Conservation (phyloP, 805 yeast genomes). For the Myxozyma udenii region DNA sequence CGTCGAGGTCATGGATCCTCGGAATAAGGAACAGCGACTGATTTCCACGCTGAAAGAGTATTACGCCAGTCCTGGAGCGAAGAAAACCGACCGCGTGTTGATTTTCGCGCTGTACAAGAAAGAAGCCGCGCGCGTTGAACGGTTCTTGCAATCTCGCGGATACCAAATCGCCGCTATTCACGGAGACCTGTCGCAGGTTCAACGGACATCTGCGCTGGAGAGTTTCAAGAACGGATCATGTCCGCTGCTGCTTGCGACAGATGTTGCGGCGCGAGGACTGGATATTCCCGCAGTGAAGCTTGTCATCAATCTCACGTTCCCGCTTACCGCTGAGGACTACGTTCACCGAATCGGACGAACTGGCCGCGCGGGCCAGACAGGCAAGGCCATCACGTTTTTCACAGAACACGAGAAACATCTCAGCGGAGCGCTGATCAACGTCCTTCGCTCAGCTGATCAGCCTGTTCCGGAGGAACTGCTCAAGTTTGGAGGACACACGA, state of each 20-base stretch:
- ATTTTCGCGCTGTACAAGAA: constrained; percentile 94
- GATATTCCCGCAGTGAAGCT: constrained; percentile 97
- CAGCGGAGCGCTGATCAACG: constrained; percentile 90
- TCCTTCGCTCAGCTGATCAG: constrained; percentile 89
- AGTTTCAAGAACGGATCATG: constrained; percentile 78
- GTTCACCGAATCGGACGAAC: constrained; percentile 98
- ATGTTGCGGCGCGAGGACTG: constrained; percentile 93
- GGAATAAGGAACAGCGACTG: constrained; percentile 73
- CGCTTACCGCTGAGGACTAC: constrained; percentile 92
- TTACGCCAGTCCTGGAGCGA: constrained; percentile 61
- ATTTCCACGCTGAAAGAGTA: constrained; percentile 62
- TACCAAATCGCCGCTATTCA: constrained; percentile 88
- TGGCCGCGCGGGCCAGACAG: constrained; percentile 95
- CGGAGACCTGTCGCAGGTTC: constrained; percentile 90
- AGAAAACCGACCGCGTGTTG: constrained; percentile 73
- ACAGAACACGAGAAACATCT: constrained; percentile 96
- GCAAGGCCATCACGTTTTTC: constrained; percentile 91
- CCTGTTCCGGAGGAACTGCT: constrained; percentile 91
- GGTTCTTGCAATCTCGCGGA: constrained; percentile 66
- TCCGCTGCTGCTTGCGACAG: constrained; percentile 85
- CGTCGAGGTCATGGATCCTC: constrained; percentile 87
- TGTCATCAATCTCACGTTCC: constrained; percentile 93
- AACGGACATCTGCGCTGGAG: constrained; percentile 82
- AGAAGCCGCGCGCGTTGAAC: constrained; percentile 90
- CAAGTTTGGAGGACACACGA: constrained; percentile 96